These are phyloP conservation scores for Fraxinus sp. DNA, from an alignment of 305 asterid species.

Conservation along the genomic window DNA sequence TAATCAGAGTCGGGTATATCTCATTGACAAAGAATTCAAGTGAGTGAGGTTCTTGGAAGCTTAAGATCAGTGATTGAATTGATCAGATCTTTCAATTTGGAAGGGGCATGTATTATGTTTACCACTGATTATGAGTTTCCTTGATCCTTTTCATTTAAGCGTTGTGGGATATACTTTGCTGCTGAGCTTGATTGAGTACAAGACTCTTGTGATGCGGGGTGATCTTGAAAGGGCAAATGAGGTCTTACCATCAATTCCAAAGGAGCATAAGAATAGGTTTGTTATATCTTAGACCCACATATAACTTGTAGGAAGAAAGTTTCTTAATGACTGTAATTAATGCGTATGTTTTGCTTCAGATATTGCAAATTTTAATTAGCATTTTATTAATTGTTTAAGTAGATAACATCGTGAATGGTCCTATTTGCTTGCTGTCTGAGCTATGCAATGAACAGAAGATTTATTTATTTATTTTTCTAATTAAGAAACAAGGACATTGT, in stretches of 20 bases:
- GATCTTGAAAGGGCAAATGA: slow-evolving; percentile 89
- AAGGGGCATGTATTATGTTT: slow-evolving; percentile 6
- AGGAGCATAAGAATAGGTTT: slow-evolving; percentile 88
- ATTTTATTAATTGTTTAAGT: not conserved
- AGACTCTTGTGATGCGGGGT: slow-evolving; percentile 98
- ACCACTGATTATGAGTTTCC: slow-evolving; percentile 4
- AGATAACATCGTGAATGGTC: not conserved
- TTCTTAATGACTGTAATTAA: not conserved
- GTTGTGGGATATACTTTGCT: slow-evolving; percentile 85
- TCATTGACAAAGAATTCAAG: slow-evolving; percentile 97
- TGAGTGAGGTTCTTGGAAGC: slow-evolving; percentile 42
- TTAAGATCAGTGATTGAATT: slow-evolving; percentile 7
- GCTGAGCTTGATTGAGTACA: slow-evolving; percentile 93
- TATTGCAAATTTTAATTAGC: not conserved
- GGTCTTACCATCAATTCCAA: slow-evolving; percentile 85
- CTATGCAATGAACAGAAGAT: not conserved
- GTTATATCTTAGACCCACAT: slow-evolving; percentile 4
- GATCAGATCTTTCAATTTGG: slow-evolving; percentile 15
- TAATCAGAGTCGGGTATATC: slow-evolving; percentile 84
- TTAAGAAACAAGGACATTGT: not conserved
- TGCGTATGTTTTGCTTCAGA: not conserved
- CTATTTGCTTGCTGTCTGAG: not conserved
- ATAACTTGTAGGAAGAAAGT: not conserved
- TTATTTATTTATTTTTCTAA: not conserved
- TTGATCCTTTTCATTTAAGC: slow-evolving; percentile 44